Evolutionary conservation across 2,329 filamentous ascomycete species (phyloP).

Genomic region (Fusarium fujikuroi): DNA sequence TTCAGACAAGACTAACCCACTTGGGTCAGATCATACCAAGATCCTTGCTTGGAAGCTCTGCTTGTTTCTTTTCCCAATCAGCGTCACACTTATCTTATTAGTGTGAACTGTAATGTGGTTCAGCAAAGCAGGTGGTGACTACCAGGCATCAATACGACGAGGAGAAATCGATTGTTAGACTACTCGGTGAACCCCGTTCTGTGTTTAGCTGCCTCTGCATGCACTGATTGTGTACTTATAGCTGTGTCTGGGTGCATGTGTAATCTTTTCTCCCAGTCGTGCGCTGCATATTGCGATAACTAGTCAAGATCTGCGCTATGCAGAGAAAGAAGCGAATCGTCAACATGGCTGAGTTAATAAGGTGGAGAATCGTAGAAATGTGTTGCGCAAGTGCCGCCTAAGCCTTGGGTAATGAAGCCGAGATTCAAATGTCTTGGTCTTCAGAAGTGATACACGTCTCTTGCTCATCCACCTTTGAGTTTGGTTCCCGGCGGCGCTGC

Average conservation of each 20-base stretch:
- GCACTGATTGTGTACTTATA: neutral
- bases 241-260: neutral
- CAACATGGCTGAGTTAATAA: slow-evolving; percentile 30
- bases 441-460: slow-evolving; percentile 16
- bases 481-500: neutral
- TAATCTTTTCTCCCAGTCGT: neutral
- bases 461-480: neutral
- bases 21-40: neutral
- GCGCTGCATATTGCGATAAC: slow-evolving; percentile 22
- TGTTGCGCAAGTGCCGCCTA: slow-evolving; percentile 36
- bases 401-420: slow-evolving; percentile 16
- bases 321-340: slow-evolving; percentile 6
- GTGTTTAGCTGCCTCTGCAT: neutral
- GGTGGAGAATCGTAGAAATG: slow-evolving; percentile 25
- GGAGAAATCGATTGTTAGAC: neutral
- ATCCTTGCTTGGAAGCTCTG: slow-evolving; percentile 21
- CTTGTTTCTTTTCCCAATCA: slow-evolving; percentile 7
- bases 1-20: slow-evolving; percentile 5
- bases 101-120: slow-evolving; percentile 18
- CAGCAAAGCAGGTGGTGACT: neutral
- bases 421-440: slow-evolving; percentile 10
- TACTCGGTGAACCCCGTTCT: slow-evolving; percentile 2
- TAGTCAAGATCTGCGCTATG: slow-evolving; percentile 22
- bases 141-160: slow-evolving; percentile 3
- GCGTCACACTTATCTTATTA: slow-evolving; percentile 41